Conservation (phyloP, 1,284 basidiomycete genomes). For the Cryptococcus maquisensis region DNA sequence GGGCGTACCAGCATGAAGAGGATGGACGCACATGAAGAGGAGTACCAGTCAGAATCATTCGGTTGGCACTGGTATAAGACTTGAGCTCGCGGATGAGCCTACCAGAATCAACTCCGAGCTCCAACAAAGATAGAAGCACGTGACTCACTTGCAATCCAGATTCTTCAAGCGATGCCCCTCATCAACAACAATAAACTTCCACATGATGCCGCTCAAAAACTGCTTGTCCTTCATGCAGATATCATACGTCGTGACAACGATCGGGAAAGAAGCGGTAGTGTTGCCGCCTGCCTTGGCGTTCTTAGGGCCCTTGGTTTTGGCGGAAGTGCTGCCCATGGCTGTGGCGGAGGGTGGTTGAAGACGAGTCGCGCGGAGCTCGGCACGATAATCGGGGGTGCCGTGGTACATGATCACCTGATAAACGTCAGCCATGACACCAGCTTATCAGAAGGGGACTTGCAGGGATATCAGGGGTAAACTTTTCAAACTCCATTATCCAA, state of each 20-base stretch:
- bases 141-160: slow-evolving; percentile 65
- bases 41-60: slow-evolving; percentile 91
- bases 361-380: slow-evolving; percentile 62
- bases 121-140: neutral
- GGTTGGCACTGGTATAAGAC: slow-evolving; percentile 73
- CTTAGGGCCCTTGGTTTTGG: slow-evolving; percentile 23
- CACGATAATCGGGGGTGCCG: slow-evolving; percentile 71
- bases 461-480: slow-evolving; percentile 70
- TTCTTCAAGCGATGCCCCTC: slow-evolving; percentile 95
- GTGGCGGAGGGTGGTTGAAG: slow-evolving; percentile 30
- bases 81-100: slow-evolving; percentile 85
- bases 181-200: slow-evolving; percentile 94
- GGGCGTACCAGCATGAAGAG: too few relatives aligned
- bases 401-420: slow-evolving; percentile 75
- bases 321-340: slow-evolving; percentile 21
- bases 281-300: slow-evolving; percentile 21
- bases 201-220: slow-evolving; percentile 64
- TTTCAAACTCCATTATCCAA: slow-evolving; percentile 81
- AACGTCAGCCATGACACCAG: neutral
- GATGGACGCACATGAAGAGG: slow-evolving; percentile 69
- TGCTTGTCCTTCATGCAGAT: slow-evolving; percentile 80
- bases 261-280: slow-evolving; percentile 39
- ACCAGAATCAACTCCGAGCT: neutral
- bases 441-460: slow-evolving; percentile 5
- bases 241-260: slow-evolving; percentile 83